Percentiles rank a stretch among this genome's conserved stretches.
Evolutionary conservation across 169 alveolate species (phyloP).

Genomic region (Theileria parva): DNA sequence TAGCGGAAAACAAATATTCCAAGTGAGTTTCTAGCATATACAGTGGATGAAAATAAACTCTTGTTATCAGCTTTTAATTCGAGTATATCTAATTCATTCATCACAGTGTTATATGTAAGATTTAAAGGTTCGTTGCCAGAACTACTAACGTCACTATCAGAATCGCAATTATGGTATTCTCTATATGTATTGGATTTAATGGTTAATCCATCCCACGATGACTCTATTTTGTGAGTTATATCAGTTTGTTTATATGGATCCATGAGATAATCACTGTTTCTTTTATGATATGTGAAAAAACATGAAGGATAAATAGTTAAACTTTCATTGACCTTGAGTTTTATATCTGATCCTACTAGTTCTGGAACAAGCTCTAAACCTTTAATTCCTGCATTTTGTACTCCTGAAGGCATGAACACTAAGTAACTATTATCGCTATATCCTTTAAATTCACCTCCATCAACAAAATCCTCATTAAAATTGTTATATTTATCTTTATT

Average conservation of each 20-base stretch:
- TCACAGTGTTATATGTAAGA: background rate
- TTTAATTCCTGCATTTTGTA: slow-evolving; percentile 51
- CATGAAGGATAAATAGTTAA: slow-evolving; percentile 56
- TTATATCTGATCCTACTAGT: background rate
- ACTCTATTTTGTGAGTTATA: background rate
- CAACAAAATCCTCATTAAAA: too few relatives aligned
- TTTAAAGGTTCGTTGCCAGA: background rate
- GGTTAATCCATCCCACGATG: slow-evolving; percentile 13
- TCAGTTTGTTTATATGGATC: background rate
- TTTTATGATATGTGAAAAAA: slow-evolving; percentile 19
- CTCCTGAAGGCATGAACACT: slow-evolving; percentile 57
- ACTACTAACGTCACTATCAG: slow-evolving; percentile 1
- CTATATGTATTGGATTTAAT: background rate
- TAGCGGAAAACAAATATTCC: slow-evolving; percentile 61
- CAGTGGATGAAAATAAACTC: slow-evolving; percentile 41
- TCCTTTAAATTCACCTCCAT: too few relatives aligned
- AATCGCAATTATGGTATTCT: background rate
- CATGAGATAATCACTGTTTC: background rate
- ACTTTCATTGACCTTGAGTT: background rate
- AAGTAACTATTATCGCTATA: background rate
- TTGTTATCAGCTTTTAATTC: slow-evolving; percentile 68
- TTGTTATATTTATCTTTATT: background rate
- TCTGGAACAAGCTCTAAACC: slow-evolving; percentile 17
- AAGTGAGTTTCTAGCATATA: slow-evolving; percentile 68
- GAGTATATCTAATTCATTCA: slow-evolving; percentile 61